These are phyloP conservation scores for Claviceps sp. DNA, from an alignment of 2,329 filamentous ascomycete genomes.

Conservation along the genomic window DNA sequence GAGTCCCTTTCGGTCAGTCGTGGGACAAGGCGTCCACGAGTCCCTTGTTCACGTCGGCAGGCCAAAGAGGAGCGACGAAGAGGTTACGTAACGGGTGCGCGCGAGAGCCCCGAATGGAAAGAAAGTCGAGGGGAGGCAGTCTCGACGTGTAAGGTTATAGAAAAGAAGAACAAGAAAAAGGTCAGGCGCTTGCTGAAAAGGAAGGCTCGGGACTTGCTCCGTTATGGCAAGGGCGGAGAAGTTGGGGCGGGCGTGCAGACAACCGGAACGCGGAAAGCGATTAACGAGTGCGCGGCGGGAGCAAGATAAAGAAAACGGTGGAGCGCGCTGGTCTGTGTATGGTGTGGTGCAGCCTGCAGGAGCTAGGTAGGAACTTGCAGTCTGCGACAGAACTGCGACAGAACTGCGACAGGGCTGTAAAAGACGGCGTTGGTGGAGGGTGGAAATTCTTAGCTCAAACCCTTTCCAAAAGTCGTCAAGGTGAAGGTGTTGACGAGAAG, in stretches of 20 bases:
- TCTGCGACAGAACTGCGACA: not conserved
- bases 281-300: not conserved
- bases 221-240: not conserved
- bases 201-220: not conserved
- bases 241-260: not conserved
- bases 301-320: not conserved
- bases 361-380: not conserved
- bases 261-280: not conserved
- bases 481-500: not conserved
- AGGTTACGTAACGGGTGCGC: not conserved
- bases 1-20: not conserved
- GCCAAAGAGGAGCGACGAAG: not conserved
- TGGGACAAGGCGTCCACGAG: not conserved
- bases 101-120: too few relatives aligned
- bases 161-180: not conserved
- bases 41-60: not conserved
- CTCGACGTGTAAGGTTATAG: not conserved
- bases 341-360: not conserved
- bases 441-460: not conserved
- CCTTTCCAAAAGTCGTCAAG: not conserved
- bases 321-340: not conserved
- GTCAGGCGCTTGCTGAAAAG: not conserved
- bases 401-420: not conserved
- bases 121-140: not conserved
- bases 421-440: not conserved